Percentiles rank a stretch among this genome's conserved stretches.
phyloP scores from a whole-genome alignment of 2,329 filamentous ascomycete species.

The Akanthomyces dipterigenus region DNA sequence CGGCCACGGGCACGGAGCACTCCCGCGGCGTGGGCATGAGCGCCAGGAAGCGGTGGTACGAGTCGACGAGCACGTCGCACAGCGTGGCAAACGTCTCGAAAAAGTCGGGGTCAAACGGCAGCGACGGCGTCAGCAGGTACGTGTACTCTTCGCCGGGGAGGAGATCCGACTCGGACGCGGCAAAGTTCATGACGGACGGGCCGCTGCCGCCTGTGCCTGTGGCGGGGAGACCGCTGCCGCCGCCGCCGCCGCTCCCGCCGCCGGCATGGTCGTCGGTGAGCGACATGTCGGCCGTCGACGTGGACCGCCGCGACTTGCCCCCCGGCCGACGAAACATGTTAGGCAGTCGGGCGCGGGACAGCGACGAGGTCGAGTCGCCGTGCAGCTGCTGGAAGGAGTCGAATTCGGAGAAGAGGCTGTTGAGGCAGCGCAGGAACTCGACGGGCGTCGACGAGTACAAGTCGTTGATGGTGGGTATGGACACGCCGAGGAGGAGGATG shows the following conservation, averaged over 20 bases:
- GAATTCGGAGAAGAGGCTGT: conserved; percentile 82
- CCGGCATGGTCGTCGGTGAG: conserved; percentile 18
- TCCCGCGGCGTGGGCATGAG: conserved; percentile 70
- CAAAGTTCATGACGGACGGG: conserved; percentile 48
- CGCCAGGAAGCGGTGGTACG: conserved; percentile 70
- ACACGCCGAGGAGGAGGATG: conserved; percentile 86
- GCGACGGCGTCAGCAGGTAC: conserved; percentile 78
- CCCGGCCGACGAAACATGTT: conserved; percentile 72
- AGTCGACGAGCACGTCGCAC: conserved; percentile 91
- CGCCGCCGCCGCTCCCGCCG: conserved; percentile 16
- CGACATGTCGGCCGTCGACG: conserved; percentile 38
- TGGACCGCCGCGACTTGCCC: conserved; percentile 50
- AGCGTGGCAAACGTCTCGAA: conserved; percentile 94
- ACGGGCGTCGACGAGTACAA: conserved; percentile 70
- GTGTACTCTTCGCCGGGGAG: conserved; percentile 81
- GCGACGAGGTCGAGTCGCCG: conserved; percentile 63
- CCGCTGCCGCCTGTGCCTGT: conserved; percentile 27
- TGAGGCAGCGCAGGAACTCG: conserved; percentile 83
- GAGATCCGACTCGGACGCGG: conserved; percentile 56
- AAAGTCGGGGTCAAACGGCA: conserved; percentile 96
- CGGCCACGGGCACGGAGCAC: conserved; percentile 64
- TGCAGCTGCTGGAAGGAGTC: conserved; percentile 89
- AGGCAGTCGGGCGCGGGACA: conserved; percentile 72
- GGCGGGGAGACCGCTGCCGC: conserved; percentile 24
- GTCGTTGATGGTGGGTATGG: conserved; percentile 82